A percentile compares a stretch with the other conserved stretches of the same genome.
These are phyloP conservation scores for Didymella keratinophila DNA, from an alignment of 2,329 filamentous ascomycete genomes.

Conservation along the genomic window DNA sequence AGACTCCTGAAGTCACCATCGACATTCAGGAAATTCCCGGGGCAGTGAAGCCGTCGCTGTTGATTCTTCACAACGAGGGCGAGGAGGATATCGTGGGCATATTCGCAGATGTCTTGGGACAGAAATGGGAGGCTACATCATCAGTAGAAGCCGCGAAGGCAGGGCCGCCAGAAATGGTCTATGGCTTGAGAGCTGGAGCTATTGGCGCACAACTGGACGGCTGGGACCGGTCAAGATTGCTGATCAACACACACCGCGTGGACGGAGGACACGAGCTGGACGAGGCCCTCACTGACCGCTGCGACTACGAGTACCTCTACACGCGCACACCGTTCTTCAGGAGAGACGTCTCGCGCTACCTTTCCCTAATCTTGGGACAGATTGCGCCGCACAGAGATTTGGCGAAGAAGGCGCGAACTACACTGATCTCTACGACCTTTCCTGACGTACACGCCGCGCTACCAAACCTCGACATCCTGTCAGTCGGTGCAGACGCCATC, in stretches of 20 bases:
- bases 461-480: slow-evolving; percentile 85
- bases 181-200: slow-evolving; percentile 68
- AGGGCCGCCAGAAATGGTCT: slow-evolving; percentile 69
- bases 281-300: slow-evolving; percentile 68
- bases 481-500: slow-evolving; percentile 84
- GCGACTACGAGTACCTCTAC: slow-evolving; percentile 89
- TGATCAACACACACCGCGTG: slow-evolving; percentile 80
- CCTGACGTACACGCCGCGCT: slow-evolving; percentile 83
- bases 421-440: slow-evolving; percentile 88
- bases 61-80: slow-evolving; percentile 71
- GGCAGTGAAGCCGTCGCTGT: slow-evolving; percentile 49
- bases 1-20: slow-evolving; percentile 41
- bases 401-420: slow-evolving; percentile 79
- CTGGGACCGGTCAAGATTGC: slow-evolving; percentile 67
- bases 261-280: slow-evolving; percentile 70
- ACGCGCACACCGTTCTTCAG: slow-evolving; percentile 75
- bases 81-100: slow-evolving; percentile 78
- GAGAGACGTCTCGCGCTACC: slow-evolving; percentile 78
- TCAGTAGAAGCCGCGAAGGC: slow-evolving; percentile 63
- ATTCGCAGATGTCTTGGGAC: slow-evolving; percentile 81
- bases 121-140: slow-evolving; percentile 69
- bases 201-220: slow-evolving; percentile 65
- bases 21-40: slow-evolving; percentile 47
- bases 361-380: slow-evolving; percentile 81
- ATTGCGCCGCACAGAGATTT: slow-evolving; percentile 79